These are phyloP conservation scores for Penicillium coffeae DNA, from an alignment of 495 filamentous ascomycete genomes.

Conservation along the genomic window DNA sequence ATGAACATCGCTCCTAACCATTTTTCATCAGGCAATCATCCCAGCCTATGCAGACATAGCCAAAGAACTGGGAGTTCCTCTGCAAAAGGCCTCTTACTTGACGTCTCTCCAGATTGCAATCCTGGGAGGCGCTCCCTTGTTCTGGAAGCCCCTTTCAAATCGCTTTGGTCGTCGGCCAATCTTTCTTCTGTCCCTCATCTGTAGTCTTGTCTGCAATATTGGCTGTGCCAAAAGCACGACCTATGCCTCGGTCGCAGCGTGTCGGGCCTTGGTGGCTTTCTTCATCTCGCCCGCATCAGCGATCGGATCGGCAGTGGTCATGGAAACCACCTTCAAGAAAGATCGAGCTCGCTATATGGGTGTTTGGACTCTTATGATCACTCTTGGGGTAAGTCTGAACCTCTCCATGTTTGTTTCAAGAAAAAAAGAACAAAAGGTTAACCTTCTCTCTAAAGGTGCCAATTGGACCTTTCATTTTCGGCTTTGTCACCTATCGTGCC, in stretches of 20 bases:
- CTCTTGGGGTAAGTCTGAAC: slow-evolving; percentile 51
- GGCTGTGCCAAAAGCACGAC: slow-evolving; percentile 41
- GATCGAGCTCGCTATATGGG: slow-evolving; percentile 51
- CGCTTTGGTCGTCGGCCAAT: slow-evolving; percentile 51
- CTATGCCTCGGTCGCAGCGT: slow-evolving; percentile 42
- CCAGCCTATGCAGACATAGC: slow-evolving; percentile 48
- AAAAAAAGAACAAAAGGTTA: too few relatives aligned
- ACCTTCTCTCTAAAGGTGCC: too few relatives aligned
- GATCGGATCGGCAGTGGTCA: slow-evolving; percentile 49
- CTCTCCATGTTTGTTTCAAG: too few relatives aligned
- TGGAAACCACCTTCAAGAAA: slow-evolving; percentile 50
- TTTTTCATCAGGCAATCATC: slow-evolving; percentile 45
- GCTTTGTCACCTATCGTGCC: slow-evolving; percentile 41
- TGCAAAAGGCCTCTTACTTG: slow-evolving; percentile 49
- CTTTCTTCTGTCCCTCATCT: slow-evolving; percentile 45
- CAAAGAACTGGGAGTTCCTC: slow-evolving; percentile 36
- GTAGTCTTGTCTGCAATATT: slow-evolving; percentile 43
- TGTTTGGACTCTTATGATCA: slow-evolving; percentile 52
- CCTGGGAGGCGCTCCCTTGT: slow-evolving; percentile 46
- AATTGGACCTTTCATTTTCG: slow-evolving; percentile 46
- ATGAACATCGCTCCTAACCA: slow-evolving; percentile 54
- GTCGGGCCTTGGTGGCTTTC: slow-evolving; percentile 48
- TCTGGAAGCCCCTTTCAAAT: slow-evolving; percentile 54
- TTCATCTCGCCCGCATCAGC: slow-evolving; percentile 54
- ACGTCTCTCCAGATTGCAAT: slow-evolving; percentile 51